Base-by-base conservation (phyloP, 139 green algal genomes). In the Micractinium sp. region DNA sequence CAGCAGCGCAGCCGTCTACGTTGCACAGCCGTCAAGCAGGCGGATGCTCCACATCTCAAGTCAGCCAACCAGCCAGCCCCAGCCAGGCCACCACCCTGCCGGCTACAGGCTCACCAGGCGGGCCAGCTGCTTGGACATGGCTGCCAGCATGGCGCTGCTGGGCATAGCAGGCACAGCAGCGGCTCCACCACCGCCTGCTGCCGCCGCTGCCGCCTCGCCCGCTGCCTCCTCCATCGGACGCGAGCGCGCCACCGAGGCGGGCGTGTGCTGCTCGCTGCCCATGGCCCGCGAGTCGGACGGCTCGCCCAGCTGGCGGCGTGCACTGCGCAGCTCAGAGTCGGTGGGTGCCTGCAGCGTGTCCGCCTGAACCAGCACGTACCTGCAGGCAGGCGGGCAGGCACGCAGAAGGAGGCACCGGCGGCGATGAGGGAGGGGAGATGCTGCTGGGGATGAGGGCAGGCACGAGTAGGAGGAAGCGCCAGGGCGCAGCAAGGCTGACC, bases 341-440 rank as follows among this genome's bases (percentile, higher is more conserved):
- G 33, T 87, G 66, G 83, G 83, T 1, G 38, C 83, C 36, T 87
- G 27, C 41, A 87, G 66, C 1, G 83, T 87, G 66, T 87, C 83
- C 1, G 83, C 67, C 12, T 66, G 66, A 3, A 87, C 83, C 67
- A 87, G 83, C 67, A 87, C 83, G 66, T 87, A 87, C 66, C 83
- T 87, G 67, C 61, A 22, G 35, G 82, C 36, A 79, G 23, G 60
- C 1, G 39, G 3, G 13, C 35, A 38, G 27, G 47, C 47, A 56
- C 7, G 47, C 47, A 56, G 47, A 9, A 56, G 47, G 47, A 56
- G 47, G 47, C 7, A 9, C 47, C 47, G 47, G 47, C 47, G 47
- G 47, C 47, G 47, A 9, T 56, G 47, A 56, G 47, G 47, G 5
- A 56, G 47, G 47, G 47, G 9, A 56, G 9, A 56, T 56, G 47